Percentiles rank a stretch among this genome's conserved stretches.
These are phyloP conservation scores for Vitis amurensis DNA, from an alignment of 164 flowering plant genomes.

Conservation along the genomic window DNA sequence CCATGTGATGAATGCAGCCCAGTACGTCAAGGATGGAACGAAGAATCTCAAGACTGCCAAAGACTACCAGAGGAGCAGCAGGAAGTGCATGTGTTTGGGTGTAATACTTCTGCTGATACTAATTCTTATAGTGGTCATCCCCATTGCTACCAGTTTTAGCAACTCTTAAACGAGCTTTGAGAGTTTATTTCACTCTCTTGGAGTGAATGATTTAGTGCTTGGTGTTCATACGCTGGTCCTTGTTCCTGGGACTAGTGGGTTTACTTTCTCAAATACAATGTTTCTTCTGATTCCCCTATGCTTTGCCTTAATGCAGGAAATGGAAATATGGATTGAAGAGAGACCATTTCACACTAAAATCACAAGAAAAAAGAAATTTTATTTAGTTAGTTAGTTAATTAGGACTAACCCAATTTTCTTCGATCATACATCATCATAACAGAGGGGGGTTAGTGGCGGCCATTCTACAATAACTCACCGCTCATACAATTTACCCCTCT, in stretches of 20 bases:
- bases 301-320: no score
- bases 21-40: slow-evolving; percentile 54
- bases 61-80: slow-evolving; percentile 45
- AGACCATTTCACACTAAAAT: no score
- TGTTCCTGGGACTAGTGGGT: no score
- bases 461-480: slow-evolving; percentile 33
- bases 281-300: no score
- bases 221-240: no score
- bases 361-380: background rate
- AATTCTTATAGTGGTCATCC: slow-evolving; percentile 57
- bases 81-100: slow-evolving; percentile 66
- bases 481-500: slow-evolving; percentile 19
- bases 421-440: background rate
- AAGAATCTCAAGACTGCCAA: slow-evolving; percentile 49
- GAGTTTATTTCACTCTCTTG: no score
- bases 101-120: slow-evolving; percentile 54
- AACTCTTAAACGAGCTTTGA: slow-evolving; percentile 10
- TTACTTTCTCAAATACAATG: no score
- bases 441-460: slow-evolving; percentile 30
- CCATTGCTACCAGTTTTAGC: slow-evolving; percentile 56
- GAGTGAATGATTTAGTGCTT: no score
- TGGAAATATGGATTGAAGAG: background rate
- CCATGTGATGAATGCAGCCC: slow-evolving; percentile 52
- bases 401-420: background rate
- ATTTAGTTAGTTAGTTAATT: slow-evolving; percentile 3